A percentile compares a stretch with the other conserved stretches of the same genome.
phyloP scores from a whole-genome alignment of 2,329 filamentous ascomycete species.

The Neopestalotiopsis clavispora region DNA sequence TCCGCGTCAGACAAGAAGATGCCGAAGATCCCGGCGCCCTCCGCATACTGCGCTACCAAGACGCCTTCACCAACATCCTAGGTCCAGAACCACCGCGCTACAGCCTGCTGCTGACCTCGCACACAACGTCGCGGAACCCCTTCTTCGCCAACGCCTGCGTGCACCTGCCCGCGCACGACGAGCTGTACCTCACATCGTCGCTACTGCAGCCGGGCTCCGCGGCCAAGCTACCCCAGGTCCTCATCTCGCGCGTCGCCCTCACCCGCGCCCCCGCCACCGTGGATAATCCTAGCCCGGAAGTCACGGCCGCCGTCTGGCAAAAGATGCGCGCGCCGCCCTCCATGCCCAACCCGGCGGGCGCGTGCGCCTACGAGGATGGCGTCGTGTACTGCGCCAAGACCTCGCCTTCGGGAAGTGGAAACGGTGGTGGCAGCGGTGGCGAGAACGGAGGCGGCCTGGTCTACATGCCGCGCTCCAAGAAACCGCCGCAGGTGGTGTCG shows the following conservation, averaged over 20 bases:
- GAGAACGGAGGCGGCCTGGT: constrained; percentile 32
- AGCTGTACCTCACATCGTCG: constrained; percentile 52
- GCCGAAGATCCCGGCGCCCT: not conserved
- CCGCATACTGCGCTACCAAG: not conserved
- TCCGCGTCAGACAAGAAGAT: not conserved
- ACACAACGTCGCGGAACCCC: constrained; percentile 43
- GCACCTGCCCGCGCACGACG: constrained; percentile 42
- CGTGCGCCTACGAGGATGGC: constrained; percentile 44
- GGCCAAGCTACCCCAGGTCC: constrained; percentile 44
- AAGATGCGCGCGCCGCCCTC: constrained; percentile 46
- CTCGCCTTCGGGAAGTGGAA: constrained; percentile 27
- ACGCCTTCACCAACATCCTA: not conserved
- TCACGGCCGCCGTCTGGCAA: constrained; percentile 41
- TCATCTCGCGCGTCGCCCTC: constrained; percentile 47
- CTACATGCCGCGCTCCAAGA: constrained; percentile 38
- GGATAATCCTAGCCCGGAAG: constrained; percentile 20
- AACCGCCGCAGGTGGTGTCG: constrained; percentile 42
- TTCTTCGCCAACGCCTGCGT: constrained; percentile 53
- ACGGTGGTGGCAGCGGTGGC: constrained; percentile 4
- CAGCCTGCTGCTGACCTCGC: not conserved
- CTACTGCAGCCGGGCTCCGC: constrained; percentile 43
- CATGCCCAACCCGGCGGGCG: constrained; percentile 51
- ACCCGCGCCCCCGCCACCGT: constrained; percentile 16
- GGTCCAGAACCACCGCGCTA: not conserved
- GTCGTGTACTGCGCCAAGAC: constrained; percentile 47